Conservation (phyloP, 495 filamentous ascomycete species). For the Aspergillus hancockii region DNA sequence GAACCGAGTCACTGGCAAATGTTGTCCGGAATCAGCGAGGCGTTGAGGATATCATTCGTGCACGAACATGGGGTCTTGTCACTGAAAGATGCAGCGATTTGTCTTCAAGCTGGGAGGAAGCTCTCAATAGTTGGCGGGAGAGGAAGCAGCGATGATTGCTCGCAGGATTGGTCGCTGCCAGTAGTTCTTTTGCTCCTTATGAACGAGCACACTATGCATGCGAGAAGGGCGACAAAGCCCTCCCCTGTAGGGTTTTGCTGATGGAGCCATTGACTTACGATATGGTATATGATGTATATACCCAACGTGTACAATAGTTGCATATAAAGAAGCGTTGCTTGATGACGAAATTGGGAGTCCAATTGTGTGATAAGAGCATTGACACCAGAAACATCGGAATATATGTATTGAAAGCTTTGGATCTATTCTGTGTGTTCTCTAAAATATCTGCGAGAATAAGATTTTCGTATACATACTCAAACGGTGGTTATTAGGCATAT, state of each 20-base stretch:
- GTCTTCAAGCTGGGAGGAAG: constrained; percentile 60
- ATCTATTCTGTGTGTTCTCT: not conserved
- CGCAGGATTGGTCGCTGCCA: not conserved
- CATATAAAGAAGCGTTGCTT: constrained; percentile 7
- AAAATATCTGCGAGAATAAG: too few relatives aligned
- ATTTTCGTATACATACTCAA: not conserved
- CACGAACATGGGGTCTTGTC: constrained; percentile 81
- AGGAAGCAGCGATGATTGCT: constrained; percentile 26
- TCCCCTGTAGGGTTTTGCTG: too few relatives aligned
- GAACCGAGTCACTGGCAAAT: constrained; percentile 78
- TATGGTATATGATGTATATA: constrained; percentile 4
- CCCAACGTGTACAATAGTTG: constrained; percentile 15
- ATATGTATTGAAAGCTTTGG: not conserved
- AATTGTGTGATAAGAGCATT: not conserved
- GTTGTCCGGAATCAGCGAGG: constrained; percentile 80
- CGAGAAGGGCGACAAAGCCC: not conserved
- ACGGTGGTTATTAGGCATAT: not conserved
- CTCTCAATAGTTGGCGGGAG: constrained; percentile 62
- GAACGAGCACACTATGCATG: not conserved
- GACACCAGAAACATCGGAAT: not conserved
- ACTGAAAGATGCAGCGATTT: constrained; percentile 70
- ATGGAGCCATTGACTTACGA: not conserved
- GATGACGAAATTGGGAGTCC: not conserved
- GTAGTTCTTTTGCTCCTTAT: not conserved
- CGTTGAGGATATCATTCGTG: constrained; percentile 84